These are phyloP conservation scores for Pseudogymnoascus sp. DNA, from an alignment of 2,329 filamentous ascomycete genomes.

Conservation along the genomic window DNA sequence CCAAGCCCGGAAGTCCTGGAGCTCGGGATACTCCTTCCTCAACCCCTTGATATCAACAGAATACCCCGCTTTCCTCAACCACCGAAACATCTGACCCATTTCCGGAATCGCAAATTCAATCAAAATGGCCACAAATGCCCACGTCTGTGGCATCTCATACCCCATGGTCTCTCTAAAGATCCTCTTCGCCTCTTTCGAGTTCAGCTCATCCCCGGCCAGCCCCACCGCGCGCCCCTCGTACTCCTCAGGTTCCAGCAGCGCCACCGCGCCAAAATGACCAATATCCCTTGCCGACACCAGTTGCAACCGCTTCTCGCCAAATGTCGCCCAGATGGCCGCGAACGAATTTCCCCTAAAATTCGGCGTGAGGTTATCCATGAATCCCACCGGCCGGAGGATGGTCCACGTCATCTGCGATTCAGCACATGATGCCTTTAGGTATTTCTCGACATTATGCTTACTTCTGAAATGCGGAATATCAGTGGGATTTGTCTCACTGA, in stretches of 20 bases:
- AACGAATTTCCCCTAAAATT: conserved; percentile 23
- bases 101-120: conserved; percentile 23
- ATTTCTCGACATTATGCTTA: conserved; percentile 55
- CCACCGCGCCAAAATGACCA: conserved; percentile 39
- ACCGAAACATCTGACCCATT: conserved; percentile 28
- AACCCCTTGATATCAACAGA: conserved; percentile 31
- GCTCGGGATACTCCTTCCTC: conserved; percentile 34
- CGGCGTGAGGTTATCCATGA: conserved; percentile 42
- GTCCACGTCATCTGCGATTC: conserved; percentile 44
- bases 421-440: conserved; percentile 41
- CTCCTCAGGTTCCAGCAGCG: conserved; percentile 33
- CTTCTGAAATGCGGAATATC: conserved; percentile 53
- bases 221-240: conserved; percentile 34
- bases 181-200: conserved; percentile 26
- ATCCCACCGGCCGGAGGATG: conserved; percentile 48
- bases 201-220: conserved; percentile 40
- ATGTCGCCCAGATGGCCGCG: conserved; percentile 22
- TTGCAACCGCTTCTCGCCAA: conserved; percentile 31
- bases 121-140: conserved; percentile 21
- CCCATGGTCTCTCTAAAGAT: conserved; percentile 29
- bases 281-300: conserved; percentile 39
- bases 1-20: conserved; percentile 41
- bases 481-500: conserved; percentile 45
- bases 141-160: conserved; percentile 25
- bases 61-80: conserved; percentile 27